A percentile compares a stretch with the other conserved stretches of the same genome.
These are phyloP conservation scores for Arthrobotrys sinensis DNA, from an alignment of 2,329 filamentous ascomycete species.

Conservation along the genomic window DNA sequence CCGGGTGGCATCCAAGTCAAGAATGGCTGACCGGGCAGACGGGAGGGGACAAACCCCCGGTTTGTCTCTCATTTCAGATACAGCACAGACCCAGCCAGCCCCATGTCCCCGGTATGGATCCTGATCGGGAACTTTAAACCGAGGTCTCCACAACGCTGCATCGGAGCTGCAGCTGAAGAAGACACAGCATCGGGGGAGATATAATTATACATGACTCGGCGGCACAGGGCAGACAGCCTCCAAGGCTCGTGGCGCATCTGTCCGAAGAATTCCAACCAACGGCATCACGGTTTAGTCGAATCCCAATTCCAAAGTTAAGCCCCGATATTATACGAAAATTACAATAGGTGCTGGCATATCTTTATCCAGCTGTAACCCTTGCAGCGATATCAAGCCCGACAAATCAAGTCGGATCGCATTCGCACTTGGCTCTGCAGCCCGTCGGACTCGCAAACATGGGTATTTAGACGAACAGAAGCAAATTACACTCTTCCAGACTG, in stretches of 20 bases:
- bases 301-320: too few relatives aligned
- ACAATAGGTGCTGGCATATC: too few relatives aligned
- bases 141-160: not conserved
- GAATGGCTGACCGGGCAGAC: not conserved
- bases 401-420: constrained; percentile 19
- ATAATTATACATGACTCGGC: not conserved
- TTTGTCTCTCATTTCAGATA: not conserved
- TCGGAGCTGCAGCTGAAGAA: not conserved
- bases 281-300: too few relatives aligned
- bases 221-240: too few relatives aligned
- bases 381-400: not conserved
- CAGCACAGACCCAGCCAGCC: not conserved
- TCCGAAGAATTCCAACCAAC: too few relatives aligned
- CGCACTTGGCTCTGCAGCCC: constrained; percentile 2
- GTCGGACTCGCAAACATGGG: not conserved
- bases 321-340: too few relatives aligned
- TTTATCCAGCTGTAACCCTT: not conserved
- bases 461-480: constrained; percentile 33
- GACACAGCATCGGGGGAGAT: not conserved
- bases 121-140: not conserved
- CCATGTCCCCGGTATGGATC: not conserved
- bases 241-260: too few relatives aligned
- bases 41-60: not conserved
- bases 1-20: not conserved
- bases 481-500: not conserved